Conservation (phyloP, 75 land plant genomes). For the Pinus taeda region DNA sequence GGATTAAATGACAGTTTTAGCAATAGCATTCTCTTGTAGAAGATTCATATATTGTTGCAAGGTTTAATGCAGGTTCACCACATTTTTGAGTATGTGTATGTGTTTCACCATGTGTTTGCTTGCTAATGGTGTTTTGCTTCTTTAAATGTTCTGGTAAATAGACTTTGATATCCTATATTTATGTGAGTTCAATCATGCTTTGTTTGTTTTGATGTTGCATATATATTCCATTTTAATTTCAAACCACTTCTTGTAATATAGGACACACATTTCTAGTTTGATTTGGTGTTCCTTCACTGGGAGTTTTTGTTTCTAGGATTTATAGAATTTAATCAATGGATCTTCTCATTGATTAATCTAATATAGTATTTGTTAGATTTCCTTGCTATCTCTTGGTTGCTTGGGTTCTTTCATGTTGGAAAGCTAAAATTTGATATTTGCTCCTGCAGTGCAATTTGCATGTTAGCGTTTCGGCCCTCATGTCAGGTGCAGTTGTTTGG, state of each 20-base stretch:
- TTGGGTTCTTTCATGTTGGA: neutral
- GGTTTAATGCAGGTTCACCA: too few relatives aligned
- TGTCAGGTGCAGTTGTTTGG: conserved; percentile 96
- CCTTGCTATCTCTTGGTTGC: neutral
- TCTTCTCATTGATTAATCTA: neutral
- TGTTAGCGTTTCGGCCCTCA: conserved; percentile 74
- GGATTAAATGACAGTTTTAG: neutral
- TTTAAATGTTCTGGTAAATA: neutral
- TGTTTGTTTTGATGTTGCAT: too few relatives aligned
- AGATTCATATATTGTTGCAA: too few relatives aligned
- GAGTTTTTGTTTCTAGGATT: neutral
- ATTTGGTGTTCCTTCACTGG: neutral
- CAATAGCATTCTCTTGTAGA: too few relatives aligned
- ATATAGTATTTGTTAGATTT: too few relatives aligned
- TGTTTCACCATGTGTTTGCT: neutral
- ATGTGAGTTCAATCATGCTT: too few relatives aligned
- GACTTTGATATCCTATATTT: too few relatives aligned
- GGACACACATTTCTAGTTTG: too few relatives aligned
- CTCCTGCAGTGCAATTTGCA: conserved; percentile 86
- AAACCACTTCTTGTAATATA: too few relatives aligned
- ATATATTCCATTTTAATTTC: too few relatives aligned
- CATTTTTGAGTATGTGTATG: too few relatives aligned
- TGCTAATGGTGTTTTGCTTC: neutral
- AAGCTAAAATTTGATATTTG: neutral
- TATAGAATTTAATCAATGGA: neutral